Base-by-base conservation (phyloP, 192 early-diverging fungal species). In the Backusella mclennaniae region DNA sequence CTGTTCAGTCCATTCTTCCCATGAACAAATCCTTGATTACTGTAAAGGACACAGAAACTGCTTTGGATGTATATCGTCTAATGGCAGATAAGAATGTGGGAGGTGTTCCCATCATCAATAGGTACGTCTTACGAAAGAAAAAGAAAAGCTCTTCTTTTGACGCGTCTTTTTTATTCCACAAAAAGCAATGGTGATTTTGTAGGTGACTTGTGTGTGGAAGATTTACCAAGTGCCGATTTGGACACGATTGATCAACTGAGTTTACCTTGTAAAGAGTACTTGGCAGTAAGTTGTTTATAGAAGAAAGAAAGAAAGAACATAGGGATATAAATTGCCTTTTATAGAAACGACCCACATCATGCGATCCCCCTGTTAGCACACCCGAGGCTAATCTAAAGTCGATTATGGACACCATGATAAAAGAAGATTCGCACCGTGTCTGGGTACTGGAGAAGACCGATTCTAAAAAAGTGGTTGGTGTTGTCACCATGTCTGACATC, bases 401-500 rank as follows among this genome's bases (percentile, higher is more conserved):
- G 6, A 76, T 86, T 4, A 26, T 92, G 4, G 59, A 84, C 15
- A 17, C 74, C 14, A 75, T 92, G 12, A 69, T 81, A 8, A 79
- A 78, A 14, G 21, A 86, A 14, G 69, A 85, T 71, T 79, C 87
- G n/a, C 91, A 92, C 74, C 84, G 89, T 14, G 75, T 88, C 15
- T 92, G 90, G 90, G 83, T 91, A 66, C 41, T 88, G 21, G 84
- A 88, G 35, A 53, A 71, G 1, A 35, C 44, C 5, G 33, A 66
- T 38, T 35, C 39, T 8, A 59, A 73, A 19, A 83, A 83, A 31
- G 84, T 89, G 0, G 56, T 84, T 19, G 85, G 84, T 21, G 89
- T 92, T 23, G 72, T 92, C 15, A 85, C 90, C 14, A 85, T 88
- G 76, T 84, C 85, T 19, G 90, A 92, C 74, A 79, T 92, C 23